These are phyloP conservation scores for Pogostemon cablin DNA, from an alignment of 257 asterid genomes.

Conservation along the genomic window DNA sequence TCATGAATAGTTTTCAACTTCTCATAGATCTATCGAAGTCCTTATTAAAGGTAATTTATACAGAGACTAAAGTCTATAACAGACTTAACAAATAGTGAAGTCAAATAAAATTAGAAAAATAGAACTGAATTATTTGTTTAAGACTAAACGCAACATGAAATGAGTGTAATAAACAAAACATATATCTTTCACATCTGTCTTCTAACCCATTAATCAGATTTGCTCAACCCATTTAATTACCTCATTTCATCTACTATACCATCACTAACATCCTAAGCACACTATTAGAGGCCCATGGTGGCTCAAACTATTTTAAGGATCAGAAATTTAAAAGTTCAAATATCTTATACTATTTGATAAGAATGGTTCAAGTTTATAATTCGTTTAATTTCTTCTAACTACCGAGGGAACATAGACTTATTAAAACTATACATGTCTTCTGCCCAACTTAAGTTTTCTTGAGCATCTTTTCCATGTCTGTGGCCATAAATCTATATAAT, in stretches of 20 bases:
- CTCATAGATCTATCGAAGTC: too few relatives aligned
- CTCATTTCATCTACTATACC: neutral
- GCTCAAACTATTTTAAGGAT: neutral
- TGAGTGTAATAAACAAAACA: neutral
- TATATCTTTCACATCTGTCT: slow-evolving; percentile 8
- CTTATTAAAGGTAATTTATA: too few relatives aligned
- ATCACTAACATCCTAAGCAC: slow-evolving; percentile 11
- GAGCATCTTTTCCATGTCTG: too few relatives aligned
- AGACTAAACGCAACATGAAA: too few relatives aligned
- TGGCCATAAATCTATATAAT: too few relatives aligned
- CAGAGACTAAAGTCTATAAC: too few relatives aligned
- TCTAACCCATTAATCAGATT: slow-evolving; percentile 12
- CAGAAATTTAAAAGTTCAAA: neutral
- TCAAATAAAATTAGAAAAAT: too few relatives aligned
- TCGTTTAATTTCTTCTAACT: neutral
- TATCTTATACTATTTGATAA: neutral
- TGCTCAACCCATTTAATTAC: neutral
- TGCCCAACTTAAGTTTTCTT: neutral
- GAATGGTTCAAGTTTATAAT: neutral
- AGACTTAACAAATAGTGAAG: too few relatives aligned
- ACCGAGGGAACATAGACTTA: neutral
- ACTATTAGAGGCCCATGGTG: neutral
- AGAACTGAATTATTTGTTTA: too few relatives aligned
- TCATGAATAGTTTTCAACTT: too few relatives aligned
- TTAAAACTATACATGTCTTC: neutral